Evolutionary conservation across 2,329 filamentous ascomycete species (phyloP).

Genomic region (Clarireedia homoeocarpa): DNA sequence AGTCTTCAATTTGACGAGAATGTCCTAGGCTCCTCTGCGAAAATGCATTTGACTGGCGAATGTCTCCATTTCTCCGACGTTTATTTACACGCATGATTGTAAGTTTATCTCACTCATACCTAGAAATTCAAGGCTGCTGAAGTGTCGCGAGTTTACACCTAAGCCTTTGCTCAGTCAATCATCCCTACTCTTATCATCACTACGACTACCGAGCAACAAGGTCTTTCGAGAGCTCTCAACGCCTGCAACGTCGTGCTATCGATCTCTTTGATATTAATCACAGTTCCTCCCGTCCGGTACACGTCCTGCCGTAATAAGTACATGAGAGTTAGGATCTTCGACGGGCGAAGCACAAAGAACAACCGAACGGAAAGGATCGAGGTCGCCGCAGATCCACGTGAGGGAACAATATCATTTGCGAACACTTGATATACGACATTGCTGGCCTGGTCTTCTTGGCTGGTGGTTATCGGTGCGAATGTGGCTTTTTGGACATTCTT

Average conservation of each 20-base stretch:
- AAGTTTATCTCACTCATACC: background rate
- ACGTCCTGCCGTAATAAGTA: slow-evolving; percentile 62
- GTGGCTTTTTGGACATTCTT: too few relatives aligned
- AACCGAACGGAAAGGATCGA: too few relatives aligned
- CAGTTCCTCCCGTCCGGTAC: slow-evolving; percentile 74
- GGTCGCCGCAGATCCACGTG: too few relatives aligned
- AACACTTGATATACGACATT: too few relatives aligned
- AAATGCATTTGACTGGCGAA: slow-evolving; percentile 66
- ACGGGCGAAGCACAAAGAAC: too few relatives aligned
- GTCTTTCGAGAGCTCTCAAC: slow-evolving; percentile 64
- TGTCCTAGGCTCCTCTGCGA: slow-evolving; percentile 60
- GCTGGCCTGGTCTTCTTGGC: too few relatives aligned
- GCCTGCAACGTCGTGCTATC: slow-evolving; percentile 70
- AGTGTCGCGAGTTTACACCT: too few relatives aligned
- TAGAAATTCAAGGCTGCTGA: too few relatives aligned
- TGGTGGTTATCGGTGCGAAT: too few relatives aligned
- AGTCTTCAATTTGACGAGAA: too few relatives aligned
- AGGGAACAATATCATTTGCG: too few relatives aligned
- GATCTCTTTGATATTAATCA: slow-evolving; percentile 73
- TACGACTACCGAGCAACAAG: slow-evolving; percentile 60
- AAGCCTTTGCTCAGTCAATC: slow-evolving; percentile 43
- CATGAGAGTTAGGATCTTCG: slow-evolving; percentile 49
- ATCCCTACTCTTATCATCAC: slow-evolving; percentile 76
- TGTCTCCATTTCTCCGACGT: slow-evolving; percentile 69
- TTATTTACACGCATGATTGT: slow-evolving; percentile 64